These are phyloP conservation scores for Metschnikowia dekortorum DNA, from an alignment of 805 yeast genomes.

Conservation along the genomic window DNA sequence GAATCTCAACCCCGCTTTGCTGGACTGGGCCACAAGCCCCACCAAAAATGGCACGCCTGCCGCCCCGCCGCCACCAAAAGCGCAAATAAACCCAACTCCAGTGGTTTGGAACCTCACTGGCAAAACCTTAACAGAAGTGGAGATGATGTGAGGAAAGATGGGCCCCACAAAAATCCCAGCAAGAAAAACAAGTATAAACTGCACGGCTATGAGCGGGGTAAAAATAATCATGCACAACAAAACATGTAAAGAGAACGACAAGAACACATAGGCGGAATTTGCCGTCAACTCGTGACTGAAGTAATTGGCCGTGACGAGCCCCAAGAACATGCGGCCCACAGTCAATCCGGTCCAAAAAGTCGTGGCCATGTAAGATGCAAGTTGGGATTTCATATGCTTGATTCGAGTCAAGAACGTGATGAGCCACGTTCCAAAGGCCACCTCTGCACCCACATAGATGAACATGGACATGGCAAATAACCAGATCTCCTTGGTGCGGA, in stretches of 20 bases:
- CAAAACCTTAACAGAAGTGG: slow-evolving; percentile 56
- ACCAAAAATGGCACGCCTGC: slow-evolving; percentile 65
- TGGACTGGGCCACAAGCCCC: slow-evolving; percentile 45
- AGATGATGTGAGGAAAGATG: slow-evolving; percentile 62
- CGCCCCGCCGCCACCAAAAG: slow-evolving; percentile 81
- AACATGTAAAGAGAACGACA: slow-evolving; percentile 27
- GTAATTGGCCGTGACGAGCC: slow-evolving; percentile 49
- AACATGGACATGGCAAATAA: slow-evolving; percentile 41
- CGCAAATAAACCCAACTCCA: slow-evolving; percentile 72
- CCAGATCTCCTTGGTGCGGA: slow-evolving; percentile 36
- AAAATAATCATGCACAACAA: slow-evolving; percentile 30
- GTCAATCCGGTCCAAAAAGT: slow-evolving; percentile 51
- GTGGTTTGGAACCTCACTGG: slow-evolving; percentile 58
- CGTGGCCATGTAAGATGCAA: slow-evolving; percentile 46
- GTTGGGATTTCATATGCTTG: slow-evolving; percentile 29
- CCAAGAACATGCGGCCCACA: slow-evolving; percentile 43
- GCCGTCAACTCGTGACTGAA: slow-evolving; percentile 47
- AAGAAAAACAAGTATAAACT: slow-evolving; percentile 33
- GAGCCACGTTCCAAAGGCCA: slow-evolving; percentile 51
- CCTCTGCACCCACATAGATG: slow-evolving; percentile 49
- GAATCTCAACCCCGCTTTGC: slow-evolving; percentile 27
- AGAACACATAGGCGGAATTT: slow-evolving; percentile 34
- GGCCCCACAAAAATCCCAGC: slow-evolving; percentile 54
- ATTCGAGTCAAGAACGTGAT: slow-evolving; percentile 44
- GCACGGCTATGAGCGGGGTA: slow-evolving; percentile 21